Evolutionary conservation across 129 eudicot species (phyloP).

Genomic region (Centella asiatica): DNA sequence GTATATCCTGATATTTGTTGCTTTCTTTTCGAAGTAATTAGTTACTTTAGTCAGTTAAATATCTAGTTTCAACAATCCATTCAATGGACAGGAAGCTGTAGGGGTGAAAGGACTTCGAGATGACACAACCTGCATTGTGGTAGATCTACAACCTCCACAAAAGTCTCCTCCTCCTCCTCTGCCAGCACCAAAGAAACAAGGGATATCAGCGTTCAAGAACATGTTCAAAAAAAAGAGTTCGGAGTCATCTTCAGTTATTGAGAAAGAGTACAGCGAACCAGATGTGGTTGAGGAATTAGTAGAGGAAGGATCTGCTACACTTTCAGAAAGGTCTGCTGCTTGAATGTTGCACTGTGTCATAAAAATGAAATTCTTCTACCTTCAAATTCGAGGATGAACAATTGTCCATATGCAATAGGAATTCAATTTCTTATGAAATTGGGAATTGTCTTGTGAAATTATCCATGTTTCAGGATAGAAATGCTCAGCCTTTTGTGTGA

Average conservation of each 20-base stretch:
- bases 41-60: background rate
- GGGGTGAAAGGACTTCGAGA: slow-evolving; percentile 78
- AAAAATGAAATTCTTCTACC: background rate
- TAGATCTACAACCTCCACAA: slow-evolving; percentile 69
- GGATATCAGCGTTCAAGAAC: slow-evolving; percentile 70
- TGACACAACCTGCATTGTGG: slow-evolving; percentile 97
- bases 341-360: background rate
- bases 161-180: slow-evolving; percentile 45
- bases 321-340: slow-evolving; percentile 66
- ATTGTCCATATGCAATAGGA: too few species aligned
- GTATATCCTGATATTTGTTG: slow-evolving; percentile 25
- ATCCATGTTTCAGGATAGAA: background rate
- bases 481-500: background rate
- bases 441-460: background rate
- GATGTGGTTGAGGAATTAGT: slow-evolving; percentile 83
- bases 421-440: background rate
- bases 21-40: background rate
- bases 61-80: slow-evolving; percentile 1
- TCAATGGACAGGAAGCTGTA: slow-evolving; percentile 62
- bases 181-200: slow-evolving; percentile 67
- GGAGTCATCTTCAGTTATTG: slow-evolving; percentile 52
- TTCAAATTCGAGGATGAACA: too few species aligned
- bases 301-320: slow-evolving; percentile 96
- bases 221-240: slow-evolving; percentile 80
- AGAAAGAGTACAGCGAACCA: slow-evolving; percentile 46